Evolutionary conservation across 1,284 basidiomycete species (phyloP), one percentile per base, ranked within the genome.

Genomic region (Cutaneotrichosporon mucoides): DNA sequence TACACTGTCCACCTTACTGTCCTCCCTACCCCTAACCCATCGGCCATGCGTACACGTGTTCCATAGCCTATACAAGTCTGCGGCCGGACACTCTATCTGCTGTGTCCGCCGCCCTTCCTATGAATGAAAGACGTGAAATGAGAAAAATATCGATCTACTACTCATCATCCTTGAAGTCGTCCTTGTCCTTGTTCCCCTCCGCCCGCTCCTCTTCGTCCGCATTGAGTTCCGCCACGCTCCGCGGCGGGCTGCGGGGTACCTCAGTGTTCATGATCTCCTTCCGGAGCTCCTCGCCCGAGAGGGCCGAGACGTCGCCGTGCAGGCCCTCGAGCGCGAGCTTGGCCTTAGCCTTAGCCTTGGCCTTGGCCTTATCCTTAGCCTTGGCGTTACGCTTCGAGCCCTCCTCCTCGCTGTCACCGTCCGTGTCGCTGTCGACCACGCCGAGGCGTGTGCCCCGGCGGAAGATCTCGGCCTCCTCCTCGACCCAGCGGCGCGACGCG

Each of bases 381-480:
- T 24, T 24, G 24, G 24, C 24, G 24, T 24, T 24, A 24, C 24
- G 24, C 24, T 24, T 24, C 24, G 24, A 24, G 24, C 24, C 24
- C 24, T 24, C 24, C 24, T 16, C 37, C 12, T 16, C 42, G 2
- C 16, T 24, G 64, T 91, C 89, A 84, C 92, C 89, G 68, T 75
- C 76, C 10, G 72, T 68, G 16, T 67, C 64, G 73, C 87, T 88
- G 33, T 76, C 90, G 63, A 88, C 89, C 5, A 87, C 86, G 0
- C 88, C 87, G 9, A 95, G 81, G 10, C 91, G 81, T 1, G 86
- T 86, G 1, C 92, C 92, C 72, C 92, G 92, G 53, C 92, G 82
- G 79, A 97, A 97, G 37, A 96, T 87, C 76, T 96, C 92, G 1
- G 89, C 90, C 69, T 92, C 90, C 69, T 92, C 90, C 65, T 86